A percentile compares a stretch with the other conserved stretches of the same genome.
These are phyloP conservation scores for Rhodotorula glutinis DNA, from an alignment of 1,284 basidiomycete genomes.

Conservation along the genomic window DNA sequence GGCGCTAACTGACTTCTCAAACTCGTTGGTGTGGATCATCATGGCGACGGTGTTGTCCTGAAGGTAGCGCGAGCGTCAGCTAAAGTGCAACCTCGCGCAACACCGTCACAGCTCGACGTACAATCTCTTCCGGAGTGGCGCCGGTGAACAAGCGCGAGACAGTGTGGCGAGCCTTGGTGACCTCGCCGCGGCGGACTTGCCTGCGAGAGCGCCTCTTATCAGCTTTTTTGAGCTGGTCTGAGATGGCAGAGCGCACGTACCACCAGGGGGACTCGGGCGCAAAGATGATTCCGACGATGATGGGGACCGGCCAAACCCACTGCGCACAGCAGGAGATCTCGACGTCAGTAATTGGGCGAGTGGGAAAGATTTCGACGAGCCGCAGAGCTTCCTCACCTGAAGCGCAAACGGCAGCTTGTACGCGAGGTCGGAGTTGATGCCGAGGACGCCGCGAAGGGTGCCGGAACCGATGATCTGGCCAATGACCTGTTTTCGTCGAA, in stretches of 20 bases:
- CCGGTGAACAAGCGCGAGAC: constrained; percentile 49
- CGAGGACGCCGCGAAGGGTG: constrained; percentile 45
- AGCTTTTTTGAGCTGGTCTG: background rate
- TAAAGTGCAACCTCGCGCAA: background rate
- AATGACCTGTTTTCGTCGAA: no score
- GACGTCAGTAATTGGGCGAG: no score
- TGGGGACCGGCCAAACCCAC: constrained; percentile 44
- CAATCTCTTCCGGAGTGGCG: constrained; percentile 47
- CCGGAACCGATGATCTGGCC: constrained; percentile 51
- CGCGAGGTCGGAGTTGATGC: constrained; percentile 41
- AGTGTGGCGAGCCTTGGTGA: constrained; percentile 50
- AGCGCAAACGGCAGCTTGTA: constrained; percentile 51
- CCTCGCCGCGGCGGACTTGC: constrained; percentile 50
- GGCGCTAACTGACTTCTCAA: constrained; percentile 48
- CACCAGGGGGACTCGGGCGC: constrained; percentile 52
- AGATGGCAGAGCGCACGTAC: constrained; percentile 20
- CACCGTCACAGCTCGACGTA: background rate
- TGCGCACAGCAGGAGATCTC: no score
- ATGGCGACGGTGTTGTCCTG: constrained; percentile 4
- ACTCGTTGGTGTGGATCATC: constrained; percentile 51
- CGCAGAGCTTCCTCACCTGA: no score
- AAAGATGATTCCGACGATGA: constrained; percentile 46
- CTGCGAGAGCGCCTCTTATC: background rate
- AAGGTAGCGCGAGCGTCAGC: background rate
- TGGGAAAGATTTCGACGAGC: no score